Evolutionary conservation across 331 rosid species (phyloP), one percentile per base, ranked within the genome.

Genomic region (Phaseolus coccineus): DNA sequence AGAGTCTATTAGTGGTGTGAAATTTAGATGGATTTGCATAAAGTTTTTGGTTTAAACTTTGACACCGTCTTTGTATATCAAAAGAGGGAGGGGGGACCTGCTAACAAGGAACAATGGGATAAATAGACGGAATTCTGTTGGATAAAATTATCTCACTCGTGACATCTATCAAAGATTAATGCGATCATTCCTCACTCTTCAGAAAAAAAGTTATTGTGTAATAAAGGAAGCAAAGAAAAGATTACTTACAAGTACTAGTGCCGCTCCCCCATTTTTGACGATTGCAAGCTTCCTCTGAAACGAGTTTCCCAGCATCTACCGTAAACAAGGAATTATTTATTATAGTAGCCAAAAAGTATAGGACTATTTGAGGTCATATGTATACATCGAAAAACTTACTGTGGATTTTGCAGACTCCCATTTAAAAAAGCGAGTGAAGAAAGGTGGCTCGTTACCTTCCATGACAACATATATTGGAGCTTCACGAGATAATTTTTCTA

Each of bases 381-480:
- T 61, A 28, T 68, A 16, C 42, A 63, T 44, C 30, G 28, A 70
- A 82, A 55, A 39, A 77, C 97, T 96, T 84, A 96, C 99, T 0
- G 87, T 53, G 80, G 93, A 88, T 80, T 91, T 96, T 74, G 96
- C 93, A 14, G 93, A 84, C 76, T 96, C 98, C 99, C 99, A 96
- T 39, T 87, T 76, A 79, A 93, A 96, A 91, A 96, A 96, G 80
- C 91, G 95, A 19, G 96, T 93, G 91, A 93, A 96, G 91, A 96
- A 96, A 83, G 92, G 86, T 28, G 98, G 99, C 84, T 96, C 99
- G 69, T 90, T 93, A 39, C 96, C 95, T 91, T 96, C 99, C 92
- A 89, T 87, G 86, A 90, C 79, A n/a, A 93, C 72, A 81, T 83
- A 93, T 77, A 96, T 85, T 22, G 99, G 96, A 82, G 97, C 87